phyloP scores from a whole-genome alignment of 2,329 filamentous ascomycete species.

The Fusarium newnesense region DNA sequence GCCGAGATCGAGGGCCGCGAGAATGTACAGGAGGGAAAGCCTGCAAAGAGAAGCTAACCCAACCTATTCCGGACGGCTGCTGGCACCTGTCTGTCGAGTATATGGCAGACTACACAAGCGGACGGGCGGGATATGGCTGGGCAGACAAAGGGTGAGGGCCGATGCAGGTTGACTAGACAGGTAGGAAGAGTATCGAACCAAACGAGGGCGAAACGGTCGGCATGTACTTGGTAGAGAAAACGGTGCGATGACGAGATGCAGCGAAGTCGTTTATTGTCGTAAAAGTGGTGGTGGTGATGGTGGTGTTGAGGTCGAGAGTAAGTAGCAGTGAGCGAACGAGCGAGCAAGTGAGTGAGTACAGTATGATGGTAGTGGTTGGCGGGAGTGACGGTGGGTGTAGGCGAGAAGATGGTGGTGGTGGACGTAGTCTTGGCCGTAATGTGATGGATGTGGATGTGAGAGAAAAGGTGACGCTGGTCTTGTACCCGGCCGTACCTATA shows the following conservation, averaged over 20 bases:
- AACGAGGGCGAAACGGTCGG: conserved; percentile 4
- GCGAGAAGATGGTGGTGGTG: conserved; percentile 32
- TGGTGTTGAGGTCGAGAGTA: conserved; percentile 36
- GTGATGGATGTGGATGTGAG: conserved; percentile 13
- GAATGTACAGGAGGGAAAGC: conserved; percentile 25
- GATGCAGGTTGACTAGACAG: conserved; percentile 9
- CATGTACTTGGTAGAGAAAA: conserved; percentile 6
- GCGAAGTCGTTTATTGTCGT: conserved; percentile 25
- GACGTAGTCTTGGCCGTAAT: conserved; percentile 28
- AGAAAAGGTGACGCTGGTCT: conserved; percentile 38
- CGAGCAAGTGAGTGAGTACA: conserved; percentile 12
- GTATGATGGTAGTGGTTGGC: conserved; percentile 37
- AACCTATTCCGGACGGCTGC: conserved; percentile 45
- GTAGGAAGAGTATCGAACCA: conserved; percentile 4
- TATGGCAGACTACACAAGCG: conserved; percentile 39
- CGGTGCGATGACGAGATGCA: conserved; percentile 25
- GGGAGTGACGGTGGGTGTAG: conserved; percentile 40
- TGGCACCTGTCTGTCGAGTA: conserved; percentile 36
- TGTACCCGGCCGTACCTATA: conserved; percentile 45
- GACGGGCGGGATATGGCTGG: conserved; percentile 41
- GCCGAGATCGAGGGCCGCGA: conserved; percentile 33
- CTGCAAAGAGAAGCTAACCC: conserved; percentile 39
- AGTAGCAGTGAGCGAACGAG: conserved; percentile 18
- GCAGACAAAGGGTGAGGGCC: conserved; percentile 24
- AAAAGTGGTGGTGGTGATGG: conserved; percentile 34